These are phyloP conservation scores for Sophora flavescens DNA, from an alignment of 306 rosid genomes.

Conservation along the genomic window DNA sequence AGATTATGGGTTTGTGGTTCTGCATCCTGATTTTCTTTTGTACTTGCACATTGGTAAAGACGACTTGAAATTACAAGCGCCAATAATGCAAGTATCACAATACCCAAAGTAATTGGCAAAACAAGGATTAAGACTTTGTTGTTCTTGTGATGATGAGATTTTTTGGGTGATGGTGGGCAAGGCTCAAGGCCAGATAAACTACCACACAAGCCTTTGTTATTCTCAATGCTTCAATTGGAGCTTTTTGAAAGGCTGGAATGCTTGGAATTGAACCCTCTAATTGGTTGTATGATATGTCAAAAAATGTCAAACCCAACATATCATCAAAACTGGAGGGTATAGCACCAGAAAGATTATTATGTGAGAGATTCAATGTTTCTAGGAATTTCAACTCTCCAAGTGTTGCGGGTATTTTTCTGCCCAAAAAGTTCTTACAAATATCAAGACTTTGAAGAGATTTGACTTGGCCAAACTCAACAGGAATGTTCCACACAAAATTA, in stretches of 20 bases:
- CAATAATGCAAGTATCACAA: background rate
- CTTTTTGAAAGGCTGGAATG: background rate
- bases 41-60: background rate
- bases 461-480: no score
- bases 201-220: slow-evolving; percentile 20
- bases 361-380: no score
- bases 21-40: background rate
- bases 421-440: no score
- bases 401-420: no score
- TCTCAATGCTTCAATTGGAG: background rate
- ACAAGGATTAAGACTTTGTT: background rate
- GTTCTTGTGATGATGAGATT: background rate
- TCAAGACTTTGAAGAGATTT: no score
- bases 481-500: no score
- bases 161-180: background rate
- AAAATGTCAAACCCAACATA: slow-evolving; percentile 44
- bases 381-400: no score
- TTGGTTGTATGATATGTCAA: slow-evolving; percentile 45
- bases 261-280: slow-evolving; percentile 25
- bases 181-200: background rate
- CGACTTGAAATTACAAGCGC: background rate
- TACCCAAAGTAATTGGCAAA: background rate
- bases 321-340: slow-evolving; percentile 11
- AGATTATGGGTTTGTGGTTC: background rate
- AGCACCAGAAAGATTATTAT: no score